A percentile compares a stretch with the other conserved stretches of the same genome.
phyloP scores from a whole-genome alignment of 345 rosid species.

The Lepidium sativum region DNA sequence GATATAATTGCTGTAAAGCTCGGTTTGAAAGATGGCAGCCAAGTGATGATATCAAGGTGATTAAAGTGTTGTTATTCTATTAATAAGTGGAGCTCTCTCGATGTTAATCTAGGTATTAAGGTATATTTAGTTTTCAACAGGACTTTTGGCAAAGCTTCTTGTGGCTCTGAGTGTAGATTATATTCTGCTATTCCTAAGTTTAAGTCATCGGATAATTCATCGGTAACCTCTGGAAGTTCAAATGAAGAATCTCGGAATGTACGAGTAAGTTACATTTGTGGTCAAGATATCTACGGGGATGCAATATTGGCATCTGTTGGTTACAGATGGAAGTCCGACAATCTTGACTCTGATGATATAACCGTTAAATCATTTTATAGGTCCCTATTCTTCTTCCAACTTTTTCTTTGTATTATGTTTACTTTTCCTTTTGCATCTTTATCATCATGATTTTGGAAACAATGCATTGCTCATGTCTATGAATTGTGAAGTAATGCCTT shows the following conservation, averaged over 20 bases:
- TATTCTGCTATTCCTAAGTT: slow-evolving; percentile 50
- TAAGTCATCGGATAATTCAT: slow-evolving; percentile 27
- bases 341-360: slow-evolving; percentile 59
- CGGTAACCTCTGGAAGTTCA: slow-evolving; percentile 15
- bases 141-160: slow-evolving; percentile 72
- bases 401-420: not conserved
- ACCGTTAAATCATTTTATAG: slow-evolving; percentile 66
- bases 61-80: not conserved
- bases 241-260: slow-evolving; percentile 41
- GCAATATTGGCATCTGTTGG: slow-evolving; percentile 90
- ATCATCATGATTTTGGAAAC: not conserved
- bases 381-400: slow-evolving; percentile 28
- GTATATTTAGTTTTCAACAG: slow-evolving; percentile 36
- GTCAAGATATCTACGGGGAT: slow-evolving; percentile 65
- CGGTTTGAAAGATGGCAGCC: slow-evolving; percentile 51
- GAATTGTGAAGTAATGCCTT: not conserved
- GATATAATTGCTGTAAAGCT: slow-evolving; percentile 64
- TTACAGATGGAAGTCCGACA: slow-evolving; percentile 62
- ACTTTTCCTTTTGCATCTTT: not conserved
- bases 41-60: slow-evolving; percentile 72
- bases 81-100: not conserved
- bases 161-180: slow-evolving; percentile 80
- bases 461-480: not conserved
- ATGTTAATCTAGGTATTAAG: slow-evolving; percentile 5
- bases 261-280: slow-evolving; percentile 68